phyloP scores from a whole-genome alignment of 768 basidiomycete genomes.

The Phlegmacium glaucopus region DNA sequence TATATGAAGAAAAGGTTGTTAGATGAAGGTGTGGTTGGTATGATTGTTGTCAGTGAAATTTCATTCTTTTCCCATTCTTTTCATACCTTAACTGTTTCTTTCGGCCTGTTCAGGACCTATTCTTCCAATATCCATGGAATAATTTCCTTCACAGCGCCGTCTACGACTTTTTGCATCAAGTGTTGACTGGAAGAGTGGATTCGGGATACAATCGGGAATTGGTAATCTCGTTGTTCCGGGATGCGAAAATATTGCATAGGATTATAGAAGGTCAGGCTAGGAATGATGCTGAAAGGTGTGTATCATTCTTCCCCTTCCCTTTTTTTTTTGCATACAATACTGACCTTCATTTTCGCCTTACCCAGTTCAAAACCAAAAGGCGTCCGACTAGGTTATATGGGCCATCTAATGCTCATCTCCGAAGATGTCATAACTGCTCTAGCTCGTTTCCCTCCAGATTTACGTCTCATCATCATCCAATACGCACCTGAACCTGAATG shows the following conservation, averaged over 20 bases:
- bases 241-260: slow-evolving; percentile 76
- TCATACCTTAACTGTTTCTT: background rate
- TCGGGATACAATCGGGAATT: slow-evolving; percentile 83
- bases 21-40: slow-evolving; percentile 67
- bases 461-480: slow-evolving; percentile 58
- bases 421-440: slow-evolving; percentile 92
- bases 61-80: slow-evolving; percentile 13
- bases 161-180: slow-evolving; percentile 94
- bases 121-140: slow-evolving; percentile 96
- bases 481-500: slow-evolving; percentile 77
- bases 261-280: slow-evolving; percentile 82
- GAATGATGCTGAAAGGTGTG: slow-evolving; percentile 76
- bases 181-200: slow-evolving; percentile 85
- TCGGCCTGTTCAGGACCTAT: slow-evolving; percentile 64
- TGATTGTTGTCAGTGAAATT: slow-evolving; percentile 69
- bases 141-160: slow-evolving; percentile 97
- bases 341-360: slow-evolving; percentile 20
- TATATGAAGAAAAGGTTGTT: slow-evolving; percentile 76
- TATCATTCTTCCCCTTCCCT: slow-evolving; percentile 1
- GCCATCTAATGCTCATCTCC: slow-evolving; percentile 90
- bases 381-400: slow-evolving; percentile 91
- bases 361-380: slow-evolving; percentile 63
- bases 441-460: slow-evolving; percentile 80
- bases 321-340: slow-evolving; percentile 1
- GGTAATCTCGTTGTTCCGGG: slow-evolving; percentile 80